Conservation (phyloP, 371 early-diverging fungal species). For the Actinomortierella ambigua region DNA sequence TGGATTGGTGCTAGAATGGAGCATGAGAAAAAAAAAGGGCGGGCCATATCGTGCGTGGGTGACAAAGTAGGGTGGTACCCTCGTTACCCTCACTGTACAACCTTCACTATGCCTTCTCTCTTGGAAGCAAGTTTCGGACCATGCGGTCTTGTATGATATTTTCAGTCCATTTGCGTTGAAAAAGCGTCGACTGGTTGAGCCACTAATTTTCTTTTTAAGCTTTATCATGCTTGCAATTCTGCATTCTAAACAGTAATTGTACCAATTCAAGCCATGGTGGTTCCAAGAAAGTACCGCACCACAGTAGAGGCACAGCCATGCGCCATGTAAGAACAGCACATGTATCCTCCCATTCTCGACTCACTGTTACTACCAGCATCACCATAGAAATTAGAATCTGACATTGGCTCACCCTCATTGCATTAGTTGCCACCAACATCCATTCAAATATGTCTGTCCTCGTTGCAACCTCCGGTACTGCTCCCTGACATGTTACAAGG, state of each 20-base stretch:
- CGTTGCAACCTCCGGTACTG: constrained; percentile 75
- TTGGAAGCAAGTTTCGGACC: too few relatives aligned
- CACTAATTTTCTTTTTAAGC: too few relatives aligned
- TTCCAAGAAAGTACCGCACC: constrained; percentile 28
- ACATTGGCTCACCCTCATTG: background rate
- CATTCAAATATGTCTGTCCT: constrained; percentile 71
- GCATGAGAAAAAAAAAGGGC: constrained; percentile 16
- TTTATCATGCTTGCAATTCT: too few relatives aligned
- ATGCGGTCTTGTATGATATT: too few relatives aligned
- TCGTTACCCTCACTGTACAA: too few relatives aligned
- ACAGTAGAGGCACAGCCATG: constrained; percentile 23
- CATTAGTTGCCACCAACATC: constrained; percentile 61
- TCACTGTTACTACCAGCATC: background rate
- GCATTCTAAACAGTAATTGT: too few relatives aligned
- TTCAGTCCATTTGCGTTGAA: too few relatives aligned
- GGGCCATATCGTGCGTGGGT: too few relatives aligned
- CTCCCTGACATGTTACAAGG: constrained; percentile 69
- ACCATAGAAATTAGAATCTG: background rate
- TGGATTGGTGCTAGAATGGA: constrained; percentile 25
- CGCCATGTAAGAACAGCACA: constrained; percentile 27
- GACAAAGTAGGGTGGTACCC: too few relatives aligned
- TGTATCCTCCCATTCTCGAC: background rate
- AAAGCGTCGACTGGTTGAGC: too few relatives aligned
- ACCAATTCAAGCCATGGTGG: constrained; percentile 20
- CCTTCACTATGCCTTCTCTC: too few relatives aligned